phyloP scores from a whole-genome alignment of 441 rosid species.

The Gossypium schwendimanii region DNA sequence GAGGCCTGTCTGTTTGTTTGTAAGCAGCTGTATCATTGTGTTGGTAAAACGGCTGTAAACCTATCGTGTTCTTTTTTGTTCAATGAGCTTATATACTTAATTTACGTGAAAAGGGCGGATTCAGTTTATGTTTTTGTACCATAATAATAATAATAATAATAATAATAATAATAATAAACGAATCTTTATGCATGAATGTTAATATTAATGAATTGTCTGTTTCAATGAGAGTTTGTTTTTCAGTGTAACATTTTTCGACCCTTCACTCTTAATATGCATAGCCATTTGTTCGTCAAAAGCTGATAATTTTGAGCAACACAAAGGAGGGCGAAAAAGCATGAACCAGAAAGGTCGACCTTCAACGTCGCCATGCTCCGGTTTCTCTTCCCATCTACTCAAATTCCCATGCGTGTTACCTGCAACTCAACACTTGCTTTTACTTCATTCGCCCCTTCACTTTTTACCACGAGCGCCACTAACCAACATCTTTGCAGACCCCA shows the following conservation, averaged over 20 bases:
- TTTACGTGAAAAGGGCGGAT: neutral
- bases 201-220: too few relatives aligned
- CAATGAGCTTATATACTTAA: neutral
- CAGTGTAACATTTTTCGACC: neutral
- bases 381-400: slow-evolving; percentile 14
- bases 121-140: neutral
- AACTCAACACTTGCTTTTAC: slow-evolving; percentile 13
- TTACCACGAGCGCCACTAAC: neutral
- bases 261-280: neutral
- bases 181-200: neutral
- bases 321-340: slow-evolving; percentile 10
- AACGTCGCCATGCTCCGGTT: slow-evolving; percentile 20
- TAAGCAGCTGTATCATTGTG: neutral
- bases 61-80: neutral
- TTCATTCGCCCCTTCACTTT: slow-evolving; percentile 2
- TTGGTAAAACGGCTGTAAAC: neutral
- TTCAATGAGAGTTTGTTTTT: neutral
- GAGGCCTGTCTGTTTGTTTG: neutral
- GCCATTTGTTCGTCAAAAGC: neutral
- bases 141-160: neutral
- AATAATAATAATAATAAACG: neutral
- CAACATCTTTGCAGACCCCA: slow-evolving; percentile 13
- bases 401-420: neutral
- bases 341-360: neutral
- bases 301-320: neutral